phyloP scores from a whole-genome alignment of 371 early-diverging fungal genomes.

The Mucor mucedo region DNA sequence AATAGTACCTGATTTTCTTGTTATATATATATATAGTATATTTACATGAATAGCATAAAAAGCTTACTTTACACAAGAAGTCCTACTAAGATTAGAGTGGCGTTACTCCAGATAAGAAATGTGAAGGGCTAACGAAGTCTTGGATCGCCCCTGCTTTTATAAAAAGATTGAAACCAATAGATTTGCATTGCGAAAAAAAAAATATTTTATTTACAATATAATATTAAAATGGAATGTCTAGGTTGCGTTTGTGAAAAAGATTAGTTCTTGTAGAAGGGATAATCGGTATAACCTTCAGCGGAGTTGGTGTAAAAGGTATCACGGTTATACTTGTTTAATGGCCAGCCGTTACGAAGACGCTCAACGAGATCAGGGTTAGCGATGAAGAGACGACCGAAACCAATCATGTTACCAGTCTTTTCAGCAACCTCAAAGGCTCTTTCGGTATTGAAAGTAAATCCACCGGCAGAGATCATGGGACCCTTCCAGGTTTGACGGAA shows the following conservation, averaged over 20 bases:
- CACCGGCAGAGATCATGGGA: slow-evolving; percentile 42
- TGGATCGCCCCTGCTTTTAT: no score
- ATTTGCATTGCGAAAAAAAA: no score
- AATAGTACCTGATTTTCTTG: no score
- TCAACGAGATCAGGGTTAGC: slow-evolving; percentile 34
- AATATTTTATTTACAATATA: no score
- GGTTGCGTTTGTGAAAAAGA: neutral
- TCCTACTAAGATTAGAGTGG: no score
- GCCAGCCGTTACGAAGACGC: slow-evolving; percentile 32
- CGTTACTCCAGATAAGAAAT: no score
- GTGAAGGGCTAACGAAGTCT: no score
- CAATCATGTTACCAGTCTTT: slow-evolving; percentile 23
- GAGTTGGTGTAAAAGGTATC: slow-evolving; percentile 27
- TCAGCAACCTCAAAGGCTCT: slow-evolving; percentile 27
- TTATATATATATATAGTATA: no score
- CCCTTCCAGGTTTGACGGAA: slow-evolving; percentile 46
- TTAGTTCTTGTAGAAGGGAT: slow-evolving; percentile 22
- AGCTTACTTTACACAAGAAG: no score
- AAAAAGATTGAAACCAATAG: no score
- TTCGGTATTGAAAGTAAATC: slow-evolving; percentile 30
- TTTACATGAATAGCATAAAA: no score
- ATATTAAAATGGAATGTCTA: no score
- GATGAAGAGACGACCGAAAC: slow-evolving; percentile 32
- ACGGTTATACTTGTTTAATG: slow-evolving; percentile 27
- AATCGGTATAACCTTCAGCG: slow-evolving; percentile 26